Base-by-base conservation (phyloP, 1,284 basidiomycete species). In the Porogramme epimiltina region DNA sequence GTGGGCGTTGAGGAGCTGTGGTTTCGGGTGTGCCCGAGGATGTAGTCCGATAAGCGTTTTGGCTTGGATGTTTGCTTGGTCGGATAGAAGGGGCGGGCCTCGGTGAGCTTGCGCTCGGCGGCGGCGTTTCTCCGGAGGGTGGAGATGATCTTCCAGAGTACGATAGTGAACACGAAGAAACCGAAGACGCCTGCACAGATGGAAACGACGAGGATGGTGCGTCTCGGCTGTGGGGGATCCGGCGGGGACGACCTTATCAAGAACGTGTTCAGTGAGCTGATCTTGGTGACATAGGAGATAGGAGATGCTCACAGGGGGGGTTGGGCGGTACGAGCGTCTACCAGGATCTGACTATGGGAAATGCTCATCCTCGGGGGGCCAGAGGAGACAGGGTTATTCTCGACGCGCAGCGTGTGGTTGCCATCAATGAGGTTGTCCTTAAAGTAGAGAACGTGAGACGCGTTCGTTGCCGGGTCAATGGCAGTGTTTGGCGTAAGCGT, bases 341-440 rank as follows among this genome's bases (percentile, higher is more conserved):
- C 34, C 5, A 52, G 44, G 3, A 52, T 36, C n/a, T 25, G 37
- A 10, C 37, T 22, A 15, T 50, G 45, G 4, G 45, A 24, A 5
- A 59, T 45, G 37, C 49, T 49, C 45, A 59, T 33, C 31, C 23
- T 45, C 2, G 31, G n/a, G 10, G 34, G 24, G 22, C 31, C 24
- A 1, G 8, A 6, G 0, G 40, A 18, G 2, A 18, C 16, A 24
- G 55, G 58, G 43, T 56, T 52, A 52, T 59, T 59, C 45, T 54
- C 48, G 16, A 59, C 45, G 25, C 47, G 37, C 2, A 59, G 13
- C 5, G 45, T 47, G 37, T 59, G 58, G 1, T 6, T n/a, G 5
- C 45, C 55, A 15, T 45, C 20, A 6, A 25, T 8, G 24, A 59
- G 47, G 34, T 34, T 33, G 18, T 26, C 31, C 19, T 43, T 45